Base-by-base conservation (phyloP, 73 alveolate species). In the Loxodes magnus region DNA sequence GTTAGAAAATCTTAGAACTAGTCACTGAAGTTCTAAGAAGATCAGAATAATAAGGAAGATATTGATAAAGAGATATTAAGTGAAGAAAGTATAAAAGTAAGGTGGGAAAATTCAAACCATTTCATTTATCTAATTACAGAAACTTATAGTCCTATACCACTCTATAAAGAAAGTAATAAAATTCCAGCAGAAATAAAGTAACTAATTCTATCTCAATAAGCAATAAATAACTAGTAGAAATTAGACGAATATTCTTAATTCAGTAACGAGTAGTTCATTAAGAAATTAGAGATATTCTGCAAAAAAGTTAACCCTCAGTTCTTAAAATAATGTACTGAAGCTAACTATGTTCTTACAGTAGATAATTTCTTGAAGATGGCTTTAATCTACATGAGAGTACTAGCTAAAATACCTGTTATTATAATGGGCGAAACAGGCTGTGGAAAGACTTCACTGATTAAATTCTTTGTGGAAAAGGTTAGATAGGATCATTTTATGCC, bases 401-500 rank as follows among this genome's bases (percentile, higher is more conserved):
- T 49, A 28, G 46, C 88, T 0, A 71, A 63, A 50, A 55, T 73
- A 14, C 91, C 91, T 14, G 77, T 77, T 7, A 77, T 77, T 20
- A 71, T 77, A 39, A 77, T 77, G 91, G 91, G 91, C 38, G 84
- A 77, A 71, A 70, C 91, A 43, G 91, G 91, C 10, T 60, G 78
- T 35, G 91, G 91, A 7, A 77, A 77, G 56, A 77, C 91, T 15
- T 63, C 87, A 2, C 51, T 77, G 29, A 70, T 77, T 6, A 58
- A 62, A 43, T 46, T 77, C 24, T 51, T 77, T n/a, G 82, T 76
- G 30, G 33, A 50, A 35, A 42, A 62, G 12, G 48, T 75, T 26
- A 52, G 55, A 59, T 52, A 77, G 38, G 68, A 62, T 36, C 31
- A 51, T 43, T 54, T 77, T 65, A 60, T 60, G 64, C 70, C 54